Conservation (phyloP, 1,139 yeast species). For the Candida sp. region DNA sequence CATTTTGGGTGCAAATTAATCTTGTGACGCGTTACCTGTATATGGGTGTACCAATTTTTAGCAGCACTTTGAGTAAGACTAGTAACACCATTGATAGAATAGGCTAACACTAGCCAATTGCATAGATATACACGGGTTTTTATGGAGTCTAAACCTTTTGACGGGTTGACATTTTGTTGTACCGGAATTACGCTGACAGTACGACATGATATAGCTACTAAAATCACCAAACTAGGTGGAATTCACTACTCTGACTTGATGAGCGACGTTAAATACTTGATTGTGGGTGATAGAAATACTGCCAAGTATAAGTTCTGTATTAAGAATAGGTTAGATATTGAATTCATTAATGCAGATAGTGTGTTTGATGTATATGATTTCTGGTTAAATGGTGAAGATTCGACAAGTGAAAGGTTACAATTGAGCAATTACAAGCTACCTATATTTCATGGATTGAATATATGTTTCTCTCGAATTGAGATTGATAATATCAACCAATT, state of each 20-base stretch:
- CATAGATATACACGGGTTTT: not conserved
- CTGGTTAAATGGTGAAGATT: conserved; percentile 55
- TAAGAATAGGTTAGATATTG: conserved; percentile 55
- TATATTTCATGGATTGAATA: conserved; percentile 43
- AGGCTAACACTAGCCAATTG: not conserved
- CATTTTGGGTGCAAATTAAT: not conserved
- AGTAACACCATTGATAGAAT: not conserved
- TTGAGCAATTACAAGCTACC: conserved; percentile 28
- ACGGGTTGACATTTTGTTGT: conserved; percentile 39
- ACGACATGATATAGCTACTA: conserved; percentile 31
- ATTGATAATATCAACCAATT: conserved; percentile 4
- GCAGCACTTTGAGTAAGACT: not conserved
- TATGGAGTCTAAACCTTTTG: conserved; percentile 20
- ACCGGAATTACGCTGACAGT: conserved; percentile 31
- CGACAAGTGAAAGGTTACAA: conserved; percentile 9
- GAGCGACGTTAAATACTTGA: conserved; percentile 61
- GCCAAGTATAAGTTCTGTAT: conserved; percentile 69
- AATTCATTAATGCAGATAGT: conserved; percentile 47
- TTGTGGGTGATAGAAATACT: conserved; percentile 67
- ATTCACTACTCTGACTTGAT: conserved; percentile 55
- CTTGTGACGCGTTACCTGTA: not conserved
- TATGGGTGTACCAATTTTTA: not conserved
- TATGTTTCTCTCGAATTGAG: conserved; percentile 53
- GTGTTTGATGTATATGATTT: conserved; percentile 41
- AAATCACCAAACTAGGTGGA: conserved; percentile 63